These are phyloP conservation scores for Nigrospora oryzae DNA, from an alignment of 2,329 filamentous ascomycete genomes.

Conservation along the genomic window DNA sequence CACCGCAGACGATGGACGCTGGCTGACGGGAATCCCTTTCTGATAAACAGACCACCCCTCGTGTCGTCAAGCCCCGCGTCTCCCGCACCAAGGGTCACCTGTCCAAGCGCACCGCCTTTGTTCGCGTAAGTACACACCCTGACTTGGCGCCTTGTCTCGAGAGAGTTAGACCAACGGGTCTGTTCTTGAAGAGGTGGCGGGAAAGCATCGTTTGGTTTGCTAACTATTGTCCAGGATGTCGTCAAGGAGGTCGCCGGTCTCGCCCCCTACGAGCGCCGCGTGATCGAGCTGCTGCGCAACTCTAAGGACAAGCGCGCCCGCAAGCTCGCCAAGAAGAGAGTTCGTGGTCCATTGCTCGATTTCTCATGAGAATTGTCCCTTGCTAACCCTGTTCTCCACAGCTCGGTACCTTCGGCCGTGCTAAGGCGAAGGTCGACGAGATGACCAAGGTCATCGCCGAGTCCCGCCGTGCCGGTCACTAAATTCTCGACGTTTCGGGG, in stretches of 20 bases:
- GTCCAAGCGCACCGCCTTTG: slow-evolving; percentile 95
- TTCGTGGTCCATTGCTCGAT: slow-evolving; percentile 43
- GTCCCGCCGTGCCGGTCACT: slow-evolving; percentile 63
- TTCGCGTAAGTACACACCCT: slow-evolving; percentile 38
- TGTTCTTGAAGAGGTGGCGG: no score
- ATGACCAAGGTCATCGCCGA: slow-evolving; percentile 97
- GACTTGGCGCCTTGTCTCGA: no score
- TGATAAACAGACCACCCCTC: slow-evolving; percentile 71
- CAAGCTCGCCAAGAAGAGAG: slow-evolving; percentile 98
- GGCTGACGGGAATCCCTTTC: slow-evolving; percentile 33
- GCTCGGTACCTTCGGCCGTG: slow-evolving; percentile 97
- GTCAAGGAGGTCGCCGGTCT: slow-evolving; percentile 97
- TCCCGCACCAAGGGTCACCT: slow-evolving; percentile 89
- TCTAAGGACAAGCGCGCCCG: slow-evolving; percentile 98
- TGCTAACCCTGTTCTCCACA: slow-evolving; percentile 27
- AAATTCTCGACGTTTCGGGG: slow-evolving; percentile 23
- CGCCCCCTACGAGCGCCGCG: slow-evolving; percentile 93
- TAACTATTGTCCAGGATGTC: slow-evolving; percentile 48
- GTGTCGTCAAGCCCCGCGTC: slow-evolving; percentile 70
- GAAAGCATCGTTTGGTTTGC: neutral
- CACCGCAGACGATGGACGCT: slow-evolving; percentile 55
- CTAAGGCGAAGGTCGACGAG: slow-evolving; percentile 99
- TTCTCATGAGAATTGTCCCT: neutral
- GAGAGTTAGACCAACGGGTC: no score
- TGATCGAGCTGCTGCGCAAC: slow-evolving; percentile 99